Percentiles rank a stretch among this genome's conserved stretches.
Conservation (phyloP, 495 filamentous ascomycete species). For the Patellaria atrata region DNA sequence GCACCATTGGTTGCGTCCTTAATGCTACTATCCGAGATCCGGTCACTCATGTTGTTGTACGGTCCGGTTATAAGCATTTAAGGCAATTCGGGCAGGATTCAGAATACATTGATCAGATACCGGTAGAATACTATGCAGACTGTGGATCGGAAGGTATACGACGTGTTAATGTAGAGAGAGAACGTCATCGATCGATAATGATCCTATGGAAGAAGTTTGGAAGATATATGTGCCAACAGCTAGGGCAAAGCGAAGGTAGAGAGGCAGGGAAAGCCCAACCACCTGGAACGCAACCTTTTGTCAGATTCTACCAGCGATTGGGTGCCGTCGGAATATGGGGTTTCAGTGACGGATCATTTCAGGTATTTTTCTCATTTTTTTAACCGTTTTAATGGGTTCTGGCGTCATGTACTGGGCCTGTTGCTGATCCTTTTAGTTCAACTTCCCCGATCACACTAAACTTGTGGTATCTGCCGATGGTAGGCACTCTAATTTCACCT, state of each 20-base stretch:
- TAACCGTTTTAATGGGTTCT: background rate
- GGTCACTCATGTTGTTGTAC: slow-evolving; percentile 23
- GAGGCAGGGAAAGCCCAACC: slow-evolving; percentile 18
- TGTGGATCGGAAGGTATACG: slow-evolving; percentile 48
- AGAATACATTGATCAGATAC: slow-evolving; percentile 46
- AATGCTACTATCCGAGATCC: slow-evolving; percentile 18
- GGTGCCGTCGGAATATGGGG: slow-evolving; percentile 83
- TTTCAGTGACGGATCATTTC: slow-evolving; percentile 75
- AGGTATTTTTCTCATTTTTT: slow-evolving; percentile 34
- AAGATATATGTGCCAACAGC: slow-evolving; percentile 71
- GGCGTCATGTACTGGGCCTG: slow-evolving; percentile 13
- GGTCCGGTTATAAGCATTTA: slow-evolving; percentile 37
- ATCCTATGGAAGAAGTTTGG: slow-evolving; percentile 81
- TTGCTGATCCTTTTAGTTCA: slow-evolving; percentile 44
- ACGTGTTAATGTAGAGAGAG: slow-evolving; percentile 39
- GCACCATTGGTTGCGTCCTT: slow-evolving; percentile 25
- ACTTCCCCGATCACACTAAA: slow-evolving; percentile 97
- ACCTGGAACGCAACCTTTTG: slow-evolving; percentile 35
- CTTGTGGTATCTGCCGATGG: slow-evolving; percentile 62
- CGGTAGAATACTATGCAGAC: slow-evolving; percentile 75
- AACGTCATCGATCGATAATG: slow-evolving; percentile 57
- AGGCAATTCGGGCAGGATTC: slow-evolving; percentile 39
- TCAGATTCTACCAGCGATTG: slow-evolving; percentile 79
- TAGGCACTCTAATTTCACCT: slow-evolving; percentile 71
- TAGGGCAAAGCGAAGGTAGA: slow-evolving; percentile 37